phyloP scores from a whole-genome alignment of 768 basidiomycete genomes.

The Suillus luteus region DNA sequence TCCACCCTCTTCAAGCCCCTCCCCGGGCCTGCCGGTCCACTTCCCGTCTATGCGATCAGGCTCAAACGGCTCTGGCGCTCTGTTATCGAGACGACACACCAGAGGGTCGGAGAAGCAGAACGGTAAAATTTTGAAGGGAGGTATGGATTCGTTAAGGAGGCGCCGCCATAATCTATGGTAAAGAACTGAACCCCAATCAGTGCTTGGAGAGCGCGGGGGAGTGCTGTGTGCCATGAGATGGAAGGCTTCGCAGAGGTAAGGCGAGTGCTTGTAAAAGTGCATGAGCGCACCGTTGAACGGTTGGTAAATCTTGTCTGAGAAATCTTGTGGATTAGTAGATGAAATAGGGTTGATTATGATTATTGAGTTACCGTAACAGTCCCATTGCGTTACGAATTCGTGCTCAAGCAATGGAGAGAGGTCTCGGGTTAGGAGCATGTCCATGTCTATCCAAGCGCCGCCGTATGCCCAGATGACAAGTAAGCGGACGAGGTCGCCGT shows the following conservation, averaged over 20 bases:
- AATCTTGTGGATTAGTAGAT: conserved; percentile 5
- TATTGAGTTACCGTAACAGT: conserved; percentile 78
- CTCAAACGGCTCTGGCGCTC: conserved; percentile 88
- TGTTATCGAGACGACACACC: conserved; percentile 87
- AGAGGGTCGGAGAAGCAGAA: conserved; percentile 94
- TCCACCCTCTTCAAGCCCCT: conserved; percentile 61
- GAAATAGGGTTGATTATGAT: not conserved
- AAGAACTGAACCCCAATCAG: conserved; percentile 92
- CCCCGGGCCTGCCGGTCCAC: conserved; percentile 61
- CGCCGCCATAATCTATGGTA: conserved; percentile 91
- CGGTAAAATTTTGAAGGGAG: conserved; percentile 92
- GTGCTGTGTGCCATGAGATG: conserved; percentile 81
- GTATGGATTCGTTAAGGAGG: conserved; percentile 69
- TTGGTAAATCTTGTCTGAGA: conserved; percentile 66
- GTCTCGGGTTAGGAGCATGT: conserved; percentile 86
- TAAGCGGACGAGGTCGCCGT: conserved; percentile 87
- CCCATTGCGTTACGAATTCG: conserved; percentile 98
- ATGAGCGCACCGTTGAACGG: conserved; percentile 93
- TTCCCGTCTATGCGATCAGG: conserved; percentile 52
- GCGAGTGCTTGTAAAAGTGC: conserved; percentile 87
- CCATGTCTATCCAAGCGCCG: conserved; percentile 98
- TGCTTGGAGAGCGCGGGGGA: conserved; percentile 74
- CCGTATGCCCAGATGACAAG: conserved; percentile 87
- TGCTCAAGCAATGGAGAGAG: conserved; percentile 84
- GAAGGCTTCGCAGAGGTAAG: conserved; percentile 97